Evolutionary conservation across 306 rosid genomes (phyloP).

Genomic region (Erythrophleum fordii): DNA sequence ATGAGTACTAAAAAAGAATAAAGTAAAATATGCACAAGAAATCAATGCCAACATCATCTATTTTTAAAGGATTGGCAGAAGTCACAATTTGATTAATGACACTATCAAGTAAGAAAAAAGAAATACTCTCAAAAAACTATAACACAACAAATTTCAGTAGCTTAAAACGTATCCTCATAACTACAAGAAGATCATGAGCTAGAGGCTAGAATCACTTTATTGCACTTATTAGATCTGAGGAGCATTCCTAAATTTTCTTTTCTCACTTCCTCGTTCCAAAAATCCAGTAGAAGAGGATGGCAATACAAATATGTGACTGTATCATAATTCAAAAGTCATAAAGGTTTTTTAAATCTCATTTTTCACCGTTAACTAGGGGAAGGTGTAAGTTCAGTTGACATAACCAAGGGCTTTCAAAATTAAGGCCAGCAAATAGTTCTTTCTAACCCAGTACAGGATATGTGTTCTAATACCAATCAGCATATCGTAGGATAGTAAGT

Average conservation of each 20-base stretch:
- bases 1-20: too few species aligned
- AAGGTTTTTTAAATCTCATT: neutral
- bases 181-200: neutral
- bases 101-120: neutral
- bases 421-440: conserved; percentile 6
- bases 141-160: neutral
- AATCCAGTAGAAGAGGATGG: neutral
- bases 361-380: neutral
- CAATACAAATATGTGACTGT: neutral
- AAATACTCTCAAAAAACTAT: neutral
- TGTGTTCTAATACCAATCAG: neutral
- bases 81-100: neutral
- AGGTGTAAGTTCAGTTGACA: neutral
- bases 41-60: neutral
- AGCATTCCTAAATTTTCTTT: neutral
- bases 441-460: conserved; percentile 4
- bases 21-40: neutral
- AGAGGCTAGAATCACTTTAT: neutral
- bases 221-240: neutral
- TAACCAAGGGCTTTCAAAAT: neutral
- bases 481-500: neutral
- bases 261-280: neutral
- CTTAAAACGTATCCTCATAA: neutral
- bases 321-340: neutral
- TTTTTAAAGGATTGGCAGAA: neutral